phyloP scores from a whole-genome alignment of 176 grass and related monocot genomes.

The Secale cereale region DNA sequence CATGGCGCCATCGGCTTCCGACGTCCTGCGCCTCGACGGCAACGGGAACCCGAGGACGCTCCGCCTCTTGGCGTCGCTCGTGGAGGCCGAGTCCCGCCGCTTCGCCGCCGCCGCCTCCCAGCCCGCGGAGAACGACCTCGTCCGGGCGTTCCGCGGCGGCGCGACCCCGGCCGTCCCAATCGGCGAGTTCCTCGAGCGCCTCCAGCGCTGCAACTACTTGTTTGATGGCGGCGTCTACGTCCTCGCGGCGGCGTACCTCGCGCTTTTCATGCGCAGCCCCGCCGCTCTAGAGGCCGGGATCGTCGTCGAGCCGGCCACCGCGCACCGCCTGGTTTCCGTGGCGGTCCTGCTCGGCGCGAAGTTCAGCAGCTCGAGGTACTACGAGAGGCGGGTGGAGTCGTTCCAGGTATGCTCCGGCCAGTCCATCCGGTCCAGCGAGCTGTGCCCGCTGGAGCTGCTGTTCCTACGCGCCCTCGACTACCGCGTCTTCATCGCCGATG shows the following conservation, averaged over 20 bases:
- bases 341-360: not conserved
- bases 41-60: not conserved
- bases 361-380: not conserved
- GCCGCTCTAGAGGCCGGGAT: not conserved
- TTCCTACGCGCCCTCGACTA: not conserved
- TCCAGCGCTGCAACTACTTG: not conserved
- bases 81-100: not conserved
- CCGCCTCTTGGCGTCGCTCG: not conserved
- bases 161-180: not conserved
- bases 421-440: not conserved
- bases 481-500: not conserved
- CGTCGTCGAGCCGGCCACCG: not conserved
- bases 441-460: not conserved
- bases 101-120: not conserved
- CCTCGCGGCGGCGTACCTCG: not conserved
- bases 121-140: not conserved
- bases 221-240: not conserved
- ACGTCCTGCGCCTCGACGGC: not conserved
- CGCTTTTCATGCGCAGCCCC: not conserved
- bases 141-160: not conserved
- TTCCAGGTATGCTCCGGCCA: not conserved
- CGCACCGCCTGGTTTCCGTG: not conserved
- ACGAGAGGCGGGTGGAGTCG: not conserved
- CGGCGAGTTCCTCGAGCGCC: not conserved
- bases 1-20: not conserved